Evolutionary conservation across 140 eudicot genomes (phyloP).

Genomic region (Oenanthe javanica): DNA sequence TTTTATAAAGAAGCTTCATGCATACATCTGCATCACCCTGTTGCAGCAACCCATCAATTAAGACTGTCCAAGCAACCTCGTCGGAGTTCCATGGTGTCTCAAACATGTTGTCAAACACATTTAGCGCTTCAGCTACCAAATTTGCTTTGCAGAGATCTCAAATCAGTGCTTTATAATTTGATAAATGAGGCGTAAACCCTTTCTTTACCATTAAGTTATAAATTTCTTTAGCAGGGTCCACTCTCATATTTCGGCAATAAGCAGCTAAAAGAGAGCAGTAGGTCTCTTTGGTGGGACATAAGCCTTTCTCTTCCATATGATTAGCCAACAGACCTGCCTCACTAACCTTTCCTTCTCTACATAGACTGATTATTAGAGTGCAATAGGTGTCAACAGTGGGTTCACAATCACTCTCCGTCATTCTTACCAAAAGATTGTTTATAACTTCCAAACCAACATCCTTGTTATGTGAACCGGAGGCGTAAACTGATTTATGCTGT

Average conservation of each 20-base stretch:
- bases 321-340: constrained; percentile 53
- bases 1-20: no score
- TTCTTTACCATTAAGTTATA: constrained; percentile 30
- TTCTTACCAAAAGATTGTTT: constrained; percentile 42
- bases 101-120: constrained; percentile 52
- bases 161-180: constrained; percentile 41
- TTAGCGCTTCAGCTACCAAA: constrained; percentile 34
- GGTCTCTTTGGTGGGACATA: constrained; percentile 31
- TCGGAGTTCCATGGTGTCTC: constrained; percentile 49
- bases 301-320: constrained; percentile 47
- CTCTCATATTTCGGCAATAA: constrained; percentile 48
- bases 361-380: constrained; percentile 42
- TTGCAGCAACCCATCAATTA: constrained; percentile 68
- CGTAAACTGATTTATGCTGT: constrained; percentile 32
- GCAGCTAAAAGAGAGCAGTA: constrained; percentile 34
- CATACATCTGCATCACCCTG: constrained; percentile 48
- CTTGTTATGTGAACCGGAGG: constrained; percentile 27
- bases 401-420: constrained; percentile 52
- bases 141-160: constrained; percentile 46
- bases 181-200: constrained; percentile 40
- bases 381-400: constrained; percentile 51
- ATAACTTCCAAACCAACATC: constrained; percentile 22
- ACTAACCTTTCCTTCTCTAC: constrained; percentile 45
- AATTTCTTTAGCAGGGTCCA: constrained; percentile 50
- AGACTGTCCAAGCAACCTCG: constrained; percentile 79